Evolutionary conservation across 805 yeast species (phyloP).

Genomic region (Cephaloascus albidus): DNA sequence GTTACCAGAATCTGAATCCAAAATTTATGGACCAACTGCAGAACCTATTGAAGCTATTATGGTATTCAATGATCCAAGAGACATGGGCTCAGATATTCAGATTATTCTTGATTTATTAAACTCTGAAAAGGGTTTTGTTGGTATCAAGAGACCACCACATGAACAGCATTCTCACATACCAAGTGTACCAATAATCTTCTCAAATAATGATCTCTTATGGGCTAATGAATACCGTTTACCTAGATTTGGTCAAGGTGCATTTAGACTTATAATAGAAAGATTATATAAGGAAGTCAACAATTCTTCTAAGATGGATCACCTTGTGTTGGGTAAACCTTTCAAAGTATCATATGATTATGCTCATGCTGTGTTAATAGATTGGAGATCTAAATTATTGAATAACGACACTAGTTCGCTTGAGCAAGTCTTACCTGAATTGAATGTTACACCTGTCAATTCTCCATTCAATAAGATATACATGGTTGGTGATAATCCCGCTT

Average conservation of each 20-base stretch:
- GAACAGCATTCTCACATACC: constrained; percentile 25
- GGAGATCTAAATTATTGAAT: constrained; percentile 30
- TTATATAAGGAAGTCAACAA: constrained; percentile 46
- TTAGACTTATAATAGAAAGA: constrained; percentile 52
- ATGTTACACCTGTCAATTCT: constrained; percentile 23
- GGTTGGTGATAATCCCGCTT: constrained; percentile 96
- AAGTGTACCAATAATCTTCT: constrained; percentile 63
- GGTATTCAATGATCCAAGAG: constrained; percentile 85
- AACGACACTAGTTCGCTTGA: constrained; percentile 6
- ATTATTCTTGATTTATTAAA: constrained; percentile 62
- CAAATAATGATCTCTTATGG: constrained; percentile 82
- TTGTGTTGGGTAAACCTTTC: constrained; percentile 77
- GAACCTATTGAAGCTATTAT: constrained; percentile 63
- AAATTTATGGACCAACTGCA: constrained; percentile 13
- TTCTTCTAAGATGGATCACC: constrained; percentile 38
- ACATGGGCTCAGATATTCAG: constrained; percentile 79
- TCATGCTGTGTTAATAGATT: constrained; percentile 53
- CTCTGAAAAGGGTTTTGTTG: constrained; percentile 52
- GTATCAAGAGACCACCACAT: constrained; percentile 38
- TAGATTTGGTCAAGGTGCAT: constrained; percentile 89
- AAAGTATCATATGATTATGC: constrained; percentile 77
- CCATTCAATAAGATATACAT: constrained; percentile 67
- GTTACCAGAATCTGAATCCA: constrained; percentile 14
- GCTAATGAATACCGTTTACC: constrained; percentile 73
- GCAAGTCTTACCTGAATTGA: constrained; percentile 34